Evolutionary conservation across 129 eudicot genomes (phyloP).

Genomic region (Centaurea solstitialis): DNA sequence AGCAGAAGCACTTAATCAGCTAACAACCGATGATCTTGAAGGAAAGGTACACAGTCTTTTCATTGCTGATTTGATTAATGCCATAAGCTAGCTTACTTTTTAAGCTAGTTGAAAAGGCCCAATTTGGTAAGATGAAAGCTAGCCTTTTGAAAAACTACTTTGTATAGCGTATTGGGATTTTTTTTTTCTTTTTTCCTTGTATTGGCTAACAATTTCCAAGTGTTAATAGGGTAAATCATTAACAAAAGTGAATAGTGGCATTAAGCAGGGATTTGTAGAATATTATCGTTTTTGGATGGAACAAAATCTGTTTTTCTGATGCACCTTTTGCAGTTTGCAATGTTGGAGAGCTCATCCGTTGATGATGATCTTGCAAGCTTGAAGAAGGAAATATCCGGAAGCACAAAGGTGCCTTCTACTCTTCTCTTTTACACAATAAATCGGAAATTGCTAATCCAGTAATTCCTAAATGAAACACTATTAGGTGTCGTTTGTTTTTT

Average conservation of each 20-base stretch:
- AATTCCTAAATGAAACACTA: not conserved
- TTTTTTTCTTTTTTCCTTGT: not conserved
- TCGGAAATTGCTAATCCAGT: not conserved
- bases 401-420: conserved; percentile 60
- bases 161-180: not conserved
- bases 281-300: too few relatives aligned
- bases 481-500: too few relatives aligned
- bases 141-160: not conserved
- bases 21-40: conserved; percentile 82
- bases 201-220: not conserved
- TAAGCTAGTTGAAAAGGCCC: not conserved
- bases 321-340: conserved; percentile 65
- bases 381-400: conserved; percentile 83
- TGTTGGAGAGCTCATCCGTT: conserved; percentile 84
- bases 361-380: conserved; percentile 92
- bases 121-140: not conserved
- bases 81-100: not conserved
- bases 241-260: too few relatives aligned
- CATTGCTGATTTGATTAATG: not conserved
- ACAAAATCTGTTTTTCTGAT: conserved; percentile 5
- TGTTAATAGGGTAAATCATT: too few relatives aligned
- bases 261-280: too few relatives aligned
- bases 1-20: conserved; percentile 88
- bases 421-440: not conserved
- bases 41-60: conserved; percentile 73